Base-by-base conservation (phyloP, 2,329 filamentous ascomycete genomes). In the Fusarium sp. region DNA sequence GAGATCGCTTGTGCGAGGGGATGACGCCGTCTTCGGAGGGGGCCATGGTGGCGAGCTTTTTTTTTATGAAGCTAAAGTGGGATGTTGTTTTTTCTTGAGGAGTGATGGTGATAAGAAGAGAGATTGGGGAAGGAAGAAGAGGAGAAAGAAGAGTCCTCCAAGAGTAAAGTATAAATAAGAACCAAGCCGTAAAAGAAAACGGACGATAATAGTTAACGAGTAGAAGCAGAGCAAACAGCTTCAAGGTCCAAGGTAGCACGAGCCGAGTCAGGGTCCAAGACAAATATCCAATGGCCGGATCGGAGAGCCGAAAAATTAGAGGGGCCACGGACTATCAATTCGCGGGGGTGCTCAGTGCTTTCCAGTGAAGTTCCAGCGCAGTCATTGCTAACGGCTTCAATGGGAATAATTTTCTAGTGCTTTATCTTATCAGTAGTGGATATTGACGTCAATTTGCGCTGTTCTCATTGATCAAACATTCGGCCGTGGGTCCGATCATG, bases 1-100 rank as follows among this genome's bases (percentile, higher is more conserved):
- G 63, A 40, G 61, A 67, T 65, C 78, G 77, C 63, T 78, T 81
- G 61, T 75, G 49, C 18, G 49, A 53, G 34, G 49, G 49, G 34
- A 42, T 29, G 34, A 53, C 77, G 44, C 63, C 67, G 32, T 66
- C 74, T 58, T 77, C 75, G 49, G 71, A 71, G 57, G 75, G 72
- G 37, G 76, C 74, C 78, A 79, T 80, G 66, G 63, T 52, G 40
- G 47, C 44, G 44, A 55, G 47, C 29, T 45, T 42, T 37, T 44
- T 56, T 29, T 12, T 18, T 49, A 2, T 24, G 11, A 18, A 29
- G 27, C 27, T 29, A 29, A 29, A 32, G 42, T 42, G 22, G 27
- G 25, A 45, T 52, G 34, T 20, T 40, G 41, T 29, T 34, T 42
- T n/a, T 34, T 48, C 18, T 24, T 29, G 22, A 9, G n/a, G 16